Conservation (phyloP, 441 rosid species). For the Populus hybrid region DNA sequence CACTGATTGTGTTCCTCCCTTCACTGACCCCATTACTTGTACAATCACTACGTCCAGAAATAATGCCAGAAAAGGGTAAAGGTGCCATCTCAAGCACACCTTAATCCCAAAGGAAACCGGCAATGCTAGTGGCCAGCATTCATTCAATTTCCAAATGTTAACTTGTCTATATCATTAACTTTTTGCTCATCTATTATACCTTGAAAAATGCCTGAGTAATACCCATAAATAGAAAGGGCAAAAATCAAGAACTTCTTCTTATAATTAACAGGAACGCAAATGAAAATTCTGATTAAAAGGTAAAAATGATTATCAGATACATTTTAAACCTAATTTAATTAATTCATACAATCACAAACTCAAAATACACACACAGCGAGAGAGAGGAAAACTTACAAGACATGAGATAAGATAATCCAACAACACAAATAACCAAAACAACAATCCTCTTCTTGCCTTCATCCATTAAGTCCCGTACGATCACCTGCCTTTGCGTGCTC, state of each 20-base stretch:
- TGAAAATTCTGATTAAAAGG: not conserved
- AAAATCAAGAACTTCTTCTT: not conserved
- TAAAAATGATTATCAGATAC: not conserved
- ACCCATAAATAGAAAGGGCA: not conserved
- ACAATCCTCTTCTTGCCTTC: conserved; percentile 96
- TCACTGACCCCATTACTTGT: not conserved
- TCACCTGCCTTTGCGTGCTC: conserved; percentile 68
- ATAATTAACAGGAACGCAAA: not conserved
- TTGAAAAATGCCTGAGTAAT: not conserved
- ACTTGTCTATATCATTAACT: not conserved
- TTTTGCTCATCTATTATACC: not conserved
- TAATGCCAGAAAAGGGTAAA: no score
- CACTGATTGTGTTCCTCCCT: not conserved
- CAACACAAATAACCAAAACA: conserved; percentile 76
- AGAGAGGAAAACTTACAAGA: conserved; percentile 56
- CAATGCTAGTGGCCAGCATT: not conserved
- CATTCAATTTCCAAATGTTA: not conserved
- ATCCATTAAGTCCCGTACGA: conserved; percentile 76
- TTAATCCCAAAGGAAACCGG: not conserved
- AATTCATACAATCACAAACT: not conserved
- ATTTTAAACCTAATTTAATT: not conserved
- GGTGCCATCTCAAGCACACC: not conserved
- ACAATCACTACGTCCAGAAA: not conserved
- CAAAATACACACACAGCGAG: not conserved
- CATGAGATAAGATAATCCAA: conserved; percentile 92